Evolutionary conservation across 495 filamentous ascomycete species (phyloP).

Genomic region (Pseudomonodictys pantanalensis): DNA sequence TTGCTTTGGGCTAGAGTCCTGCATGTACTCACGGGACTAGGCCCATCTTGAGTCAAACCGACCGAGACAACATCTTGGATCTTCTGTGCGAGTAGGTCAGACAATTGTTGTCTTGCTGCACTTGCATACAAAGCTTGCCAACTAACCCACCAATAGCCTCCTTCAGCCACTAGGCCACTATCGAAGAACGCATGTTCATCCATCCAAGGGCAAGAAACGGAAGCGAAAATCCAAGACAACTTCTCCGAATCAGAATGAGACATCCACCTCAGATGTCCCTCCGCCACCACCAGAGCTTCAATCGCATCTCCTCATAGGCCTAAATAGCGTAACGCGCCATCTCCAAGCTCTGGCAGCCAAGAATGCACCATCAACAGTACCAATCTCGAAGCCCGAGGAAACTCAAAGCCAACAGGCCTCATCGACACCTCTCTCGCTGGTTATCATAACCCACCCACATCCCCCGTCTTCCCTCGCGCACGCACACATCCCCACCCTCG

Average conservation of each 20-base stretch:
- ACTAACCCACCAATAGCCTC: slow-evolving; percentile 44
- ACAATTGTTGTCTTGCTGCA: background rate
- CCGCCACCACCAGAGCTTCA: slow-evolving; percentile 48
- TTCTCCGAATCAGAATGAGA: background rate
- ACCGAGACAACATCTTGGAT: slow-evolving; percentile 37
- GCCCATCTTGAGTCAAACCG: slow-evolving; percentile 25
- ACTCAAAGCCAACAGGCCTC: background rate
- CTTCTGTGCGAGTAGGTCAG: slow-evolving; percentile 39
- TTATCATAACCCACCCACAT: slow-evolving; percentile 20
- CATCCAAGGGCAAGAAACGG: slow-evolving; percentile 54
- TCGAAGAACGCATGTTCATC: slow-evolving; percentile 45
- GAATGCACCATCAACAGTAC: background rate
- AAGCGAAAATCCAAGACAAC: slow-evolving; percentile 20
- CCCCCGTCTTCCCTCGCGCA: slow-evolving; percentile 51
- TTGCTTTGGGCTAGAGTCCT: background rate
- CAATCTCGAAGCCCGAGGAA: background rate
- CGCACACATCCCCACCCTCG: slow-evolving; percentile 54
- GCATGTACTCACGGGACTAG: slow-evolving; percentile 14
- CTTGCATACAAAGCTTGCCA: background rate
- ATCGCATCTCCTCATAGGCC: slow-evolving; percentile 56
- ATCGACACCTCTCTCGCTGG: slow-evolving; percentile 7
- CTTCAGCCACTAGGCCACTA: slow-evolving; percentile 56
- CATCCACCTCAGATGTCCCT: slow-evolving; percentile 30
- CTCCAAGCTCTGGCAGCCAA: slow-evolving; percentile 48
- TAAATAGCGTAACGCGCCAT: slow-evolving; percentile 55